phyloP scores from a whole-genome alignment of 306 rosid genomes.

The Citrullus mucosospermus region DNA sequence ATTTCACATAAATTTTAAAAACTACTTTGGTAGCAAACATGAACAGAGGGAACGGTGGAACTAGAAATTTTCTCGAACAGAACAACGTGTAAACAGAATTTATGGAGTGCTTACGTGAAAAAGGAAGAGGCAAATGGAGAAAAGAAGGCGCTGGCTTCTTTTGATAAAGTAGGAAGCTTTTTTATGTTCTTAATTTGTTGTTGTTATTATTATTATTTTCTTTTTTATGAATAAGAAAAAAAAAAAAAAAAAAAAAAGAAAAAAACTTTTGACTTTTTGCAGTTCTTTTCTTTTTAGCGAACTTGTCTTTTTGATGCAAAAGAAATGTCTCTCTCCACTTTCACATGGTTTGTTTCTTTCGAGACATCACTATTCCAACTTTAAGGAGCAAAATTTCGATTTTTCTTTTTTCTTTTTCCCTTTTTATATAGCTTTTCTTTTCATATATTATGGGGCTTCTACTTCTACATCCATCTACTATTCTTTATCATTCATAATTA shows the following conservation, averaged over 20 bases:
- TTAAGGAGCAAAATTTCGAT: not conserved
- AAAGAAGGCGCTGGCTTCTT: not conserved
- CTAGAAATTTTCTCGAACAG: too few relatives aligned
- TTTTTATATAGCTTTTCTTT: not conserved
- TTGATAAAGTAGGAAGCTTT: not conserved
- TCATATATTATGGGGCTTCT: not conserved
- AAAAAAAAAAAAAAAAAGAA: not conserved
- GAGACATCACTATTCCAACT: not conserved
- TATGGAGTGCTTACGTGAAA: not conserved
- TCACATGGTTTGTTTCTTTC: constrained; percentile 8
- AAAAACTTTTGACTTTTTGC: constrained; percentile 2
- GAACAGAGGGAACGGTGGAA: too few relatives aligned
- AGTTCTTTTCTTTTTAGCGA: not conserved
- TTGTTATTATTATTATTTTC: not conserved
- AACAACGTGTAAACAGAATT: not conserved
- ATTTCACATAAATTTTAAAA: too few relatives aligned
- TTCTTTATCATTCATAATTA: too few relatives aligned
- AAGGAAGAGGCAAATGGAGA: not conserved
- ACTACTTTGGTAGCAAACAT: too few relatives aligned
- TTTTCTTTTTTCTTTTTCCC: not conserved
- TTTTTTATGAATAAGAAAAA: too few relatives aligned
- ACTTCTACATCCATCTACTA: too few relatives aligned
- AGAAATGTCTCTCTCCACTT: constrained; percentile 1
- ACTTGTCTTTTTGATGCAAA: not conserved
- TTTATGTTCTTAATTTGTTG: not conserved